Evolutionary conservation across 768 basidiomycete genomes (phyloP).

Genomic region (Lyophyllum semitale): DNA sequence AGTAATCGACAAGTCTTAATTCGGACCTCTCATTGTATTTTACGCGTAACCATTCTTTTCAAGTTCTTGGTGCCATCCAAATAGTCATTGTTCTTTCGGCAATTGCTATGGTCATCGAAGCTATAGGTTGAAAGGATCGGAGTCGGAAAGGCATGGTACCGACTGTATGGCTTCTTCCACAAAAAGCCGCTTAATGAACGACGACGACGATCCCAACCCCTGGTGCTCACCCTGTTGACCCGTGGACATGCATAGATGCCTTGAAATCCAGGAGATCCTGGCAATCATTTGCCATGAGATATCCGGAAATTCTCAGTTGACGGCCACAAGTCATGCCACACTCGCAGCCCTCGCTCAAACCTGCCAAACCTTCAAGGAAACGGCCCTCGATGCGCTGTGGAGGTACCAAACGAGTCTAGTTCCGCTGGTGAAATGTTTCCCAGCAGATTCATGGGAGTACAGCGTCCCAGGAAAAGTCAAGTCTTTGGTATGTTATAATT

Average conservation of each 20-base stretch:
- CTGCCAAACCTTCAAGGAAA: background rate
- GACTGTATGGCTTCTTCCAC: no score
- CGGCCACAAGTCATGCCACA: background rate
- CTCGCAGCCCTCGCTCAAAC: conserved; percentile 4
- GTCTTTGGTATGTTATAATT: conserved; percentile 2
- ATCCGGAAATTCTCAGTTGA: background rate
- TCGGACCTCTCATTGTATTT: no score
- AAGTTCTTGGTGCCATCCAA: no score
- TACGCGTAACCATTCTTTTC: no score
- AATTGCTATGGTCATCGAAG: no score
- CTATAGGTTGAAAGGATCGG: no score
- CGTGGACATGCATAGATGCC: conserved; percentile 2
- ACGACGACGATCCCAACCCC: no score
- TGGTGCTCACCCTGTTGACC: no score
- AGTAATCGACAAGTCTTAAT: no score
- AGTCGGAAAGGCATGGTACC: no score
- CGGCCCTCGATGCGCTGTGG: conserved; percentile 4
- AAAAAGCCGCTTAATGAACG: no score
- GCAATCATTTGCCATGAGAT: background rate
- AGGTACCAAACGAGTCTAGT: background rate
- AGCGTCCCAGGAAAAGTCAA: background rate
- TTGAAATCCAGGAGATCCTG: background rate
- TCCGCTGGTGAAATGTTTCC: conserved; percentile 7
- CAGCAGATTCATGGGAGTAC: background rate
- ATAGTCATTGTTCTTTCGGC: no score